phyloP scores from a whole-genome alignment of 1,139 yeast species.

The Pichia sp. region DNA sequence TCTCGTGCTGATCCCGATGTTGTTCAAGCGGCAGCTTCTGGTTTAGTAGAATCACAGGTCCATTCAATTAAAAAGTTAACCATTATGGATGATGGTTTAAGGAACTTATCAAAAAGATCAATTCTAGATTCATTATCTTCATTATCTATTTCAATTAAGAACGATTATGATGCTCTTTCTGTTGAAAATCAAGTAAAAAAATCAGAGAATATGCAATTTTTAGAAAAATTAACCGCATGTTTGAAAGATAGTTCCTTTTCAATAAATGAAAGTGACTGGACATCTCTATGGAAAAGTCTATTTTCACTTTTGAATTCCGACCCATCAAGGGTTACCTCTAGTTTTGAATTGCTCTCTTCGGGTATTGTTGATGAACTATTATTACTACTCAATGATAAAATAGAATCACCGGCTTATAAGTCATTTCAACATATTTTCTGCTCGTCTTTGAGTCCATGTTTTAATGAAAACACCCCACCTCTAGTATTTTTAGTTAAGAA shows the following conservation, averaged over 20 bases:
- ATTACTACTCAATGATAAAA: conserved; percentile 33
- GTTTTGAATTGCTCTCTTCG: conserved; percentile 70
- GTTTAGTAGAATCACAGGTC: not conserved
- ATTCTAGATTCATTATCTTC: conserved; percentile 14
- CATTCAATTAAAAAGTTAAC: not conserved
- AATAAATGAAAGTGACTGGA: conserved; percentile 37
- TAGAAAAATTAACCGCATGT: conserved; percentile 29
- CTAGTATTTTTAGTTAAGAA: conserved; percentile 43
- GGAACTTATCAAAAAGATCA: not conserved
- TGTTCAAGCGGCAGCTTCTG: not conserved
- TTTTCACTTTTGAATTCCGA: not conserved
- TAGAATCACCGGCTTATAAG: conserved; percentile 28
- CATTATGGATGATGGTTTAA: conserved; percentile 7
- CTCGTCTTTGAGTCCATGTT: conserved; percentile 20
- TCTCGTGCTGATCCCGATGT: conserved; percentile 10
- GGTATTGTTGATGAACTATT: conserved; percentile 52
- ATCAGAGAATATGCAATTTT: conserved; percentile 25
- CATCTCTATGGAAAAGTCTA: conserved; percentile 41
- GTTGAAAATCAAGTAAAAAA: conserved; percentile 16
- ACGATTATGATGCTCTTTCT: conserved; percentile 18
- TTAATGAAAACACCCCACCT: conserved; percentile 29
- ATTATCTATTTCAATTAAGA: conserved; percentile 12
- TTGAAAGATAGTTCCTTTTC: conserved; percentile 13
- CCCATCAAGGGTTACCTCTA: conserved; percentile 39
- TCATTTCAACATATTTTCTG: conserved; percentile 47